Base-by-base conservation (phyloP, 129 eudicot genomes). In the Flaveria linearis region DNA sequence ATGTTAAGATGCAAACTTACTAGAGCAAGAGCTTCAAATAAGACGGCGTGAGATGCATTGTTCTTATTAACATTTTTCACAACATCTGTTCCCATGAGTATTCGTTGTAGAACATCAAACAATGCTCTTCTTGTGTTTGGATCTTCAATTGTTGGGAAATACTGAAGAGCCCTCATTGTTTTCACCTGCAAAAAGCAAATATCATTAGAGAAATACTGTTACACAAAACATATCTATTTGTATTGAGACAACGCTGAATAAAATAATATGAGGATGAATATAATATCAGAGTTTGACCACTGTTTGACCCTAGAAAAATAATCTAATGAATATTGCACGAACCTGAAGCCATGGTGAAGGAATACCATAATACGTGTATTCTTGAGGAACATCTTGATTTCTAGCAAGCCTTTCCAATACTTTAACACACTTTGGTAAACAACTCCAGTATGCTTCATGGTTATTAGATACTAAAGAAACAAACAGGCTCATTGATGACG, bases 331-430 rank as follows among this genome's bases (percentile, higher is more conserved):
- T 72, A 16, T 68, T 22, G 68, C 49, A 82, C 95, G 78, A 66
- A 93, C 98, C 96, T 94, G 98, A 77, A 94, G 97, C 99, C 99
- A 94, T 22, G 99, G 99, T 42, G 99, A 94, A 47, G 99, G 96
- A 63, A 94, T 94, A 72, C 99, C 99, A 80, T 94, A 91, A 71
- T 91, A 91, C n/a, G 97, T 89, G 80, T 94, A 94, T 82, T 94
- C 99, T 85, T 91, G 97, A 23, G 97, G 99, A 81, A 94, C 73
- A 80, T 94, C 99, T 77, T 89, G 97, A 75, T 86, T 94, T 78
- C 92, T 91, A 45, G 93, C 92, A 61, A 94, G 97, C 73, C 96
- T 89, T 89, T 94, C 99, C 87, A 94, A 78, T 43, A 79, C 74
- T 83, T 85, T 94, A n/a, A 94, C 97, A 85, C 99, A 94, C 78